phyloP scores from a whole-genome alignment of 2,329 filamentous ascomycete species.

The Botrytis tulipae region DNA sequence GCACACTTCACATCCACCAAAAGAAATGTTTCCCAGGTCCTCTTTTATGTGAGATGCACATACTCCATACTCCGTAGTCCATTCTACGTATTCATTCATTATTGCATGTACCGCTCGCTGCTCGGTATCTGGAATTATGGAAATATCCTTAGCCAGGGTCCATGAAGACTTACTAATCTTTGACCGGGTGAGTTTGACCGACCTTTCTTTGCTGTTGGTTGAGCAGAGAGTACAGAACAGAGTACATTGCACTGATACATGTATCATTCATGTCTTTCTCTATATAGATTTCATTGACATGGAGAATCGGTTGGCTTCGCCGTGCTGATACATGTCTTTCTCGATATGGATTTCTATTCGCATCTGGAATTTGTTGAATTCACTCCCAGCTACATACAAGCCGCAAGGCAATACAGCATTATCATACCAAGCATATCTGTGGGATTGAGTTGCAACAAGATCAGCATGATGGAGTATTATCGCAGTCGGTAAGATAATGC shows the following conservation, averaged over 20 bases:
- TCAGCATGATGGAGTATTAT: background rate
- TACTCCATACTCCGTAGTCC: too few species aligned
- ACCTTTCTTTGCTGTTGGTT: constrained; percentile 4
- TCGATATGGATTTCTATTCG: background rate
- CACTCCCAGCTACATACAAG: background rate
- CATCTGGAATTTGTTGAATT: background rate
- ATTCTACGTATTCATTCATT: background rate
- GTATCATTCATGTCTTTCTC: background rate
- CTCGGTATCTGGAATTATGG: background rate
- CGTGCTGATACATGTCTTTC: background rate
- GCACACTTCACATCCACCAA: background rate
- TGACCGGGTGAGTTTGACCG: background rate
- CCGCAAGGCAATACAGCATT: background rate
- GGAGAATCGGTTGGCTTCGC: background rate
- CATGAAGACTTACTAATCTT: background rate
- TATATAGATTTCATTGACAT: background rate
- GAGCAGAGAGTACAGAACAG: background rate
- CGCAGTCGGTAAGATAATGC: constrained; percentile 4
- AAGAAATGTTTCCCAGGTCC: background rate
- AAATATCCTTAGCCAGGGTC: background rate
- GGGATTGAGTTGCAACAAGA: background rate
- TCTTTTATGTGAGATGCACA: background rate
- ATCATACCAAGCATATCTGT: background rate
- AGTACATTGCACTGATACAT: background rate
- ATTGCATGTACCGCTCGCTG: background rate